These are phyloP conservation scores for Botrytis medusae DNA, from an alignment of 2,329 filamentous ascomycete species.

Conservation along the genomic window DNA sequence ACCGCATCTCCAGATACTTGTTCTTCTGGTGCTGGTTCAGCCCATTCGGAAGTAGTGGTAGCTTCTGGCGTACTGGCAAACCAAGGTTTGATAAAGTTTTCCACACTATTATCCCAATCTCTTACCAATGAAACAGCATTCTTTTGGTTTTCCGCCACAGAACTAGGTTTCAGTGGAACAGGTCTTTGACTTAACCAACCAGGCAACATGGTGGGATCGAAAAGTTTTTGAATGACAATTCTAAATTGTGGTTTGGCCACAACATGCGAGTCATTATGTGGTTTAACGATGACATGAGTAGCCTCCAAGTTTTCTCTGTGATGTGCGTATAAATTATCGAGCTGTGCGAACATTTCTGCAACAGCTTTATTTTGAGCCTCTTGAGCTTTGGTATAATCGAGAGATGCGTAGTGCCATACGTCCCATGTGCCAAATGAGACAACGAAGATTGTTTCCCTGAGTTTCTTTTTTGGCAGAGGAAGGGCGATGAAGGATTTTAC, in stretches of 20 bases:
- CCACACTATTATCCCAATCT: constrained; percentile 51
- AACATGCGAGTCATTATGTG: neutral
- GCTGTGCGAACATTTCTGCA: constrained; percentile 34
- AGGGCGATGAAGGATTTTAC: constrained; percentile 34
- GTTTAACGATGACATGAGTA: neutral
- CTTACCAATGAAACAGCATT: constrained; percentile 53
- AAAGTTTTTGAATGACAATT: constrained; percentile 51
- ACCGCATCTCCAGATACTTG: neutral
- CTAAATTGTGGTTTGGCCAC: constrained; percentile 43
- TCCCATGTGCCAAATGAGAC: constrained; percentile 41
- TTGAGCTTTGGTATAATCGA: constrained; percentile 27
- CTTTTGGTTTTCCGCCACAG: constrained; percentile 52
- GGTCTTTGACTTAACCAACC: constrained; percentile 51
- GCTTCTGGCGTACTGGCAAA: constrained; percentile 27
- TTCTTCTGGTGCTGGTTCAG: neutral
- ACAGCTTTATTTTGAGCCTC: constrained; percentile 29
- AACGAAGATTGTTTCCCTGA: constrained; percentile 35
- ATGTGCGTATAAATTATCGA: constrained; percentile 35
- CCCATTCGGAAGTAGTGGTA: neutral
- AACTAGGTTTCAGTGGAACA: constrained; percentile 47
- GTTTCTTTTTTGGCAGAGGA: constrained; percentile 22
- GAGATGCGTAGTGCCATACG: constrained; percentile 35
- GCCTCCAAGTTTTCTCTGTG: constrained; percentile 21
- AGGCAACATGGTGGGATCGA: constrained; percentile 55
- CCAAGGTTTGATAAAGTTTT: constrained; percentile 48